Percentiles rank a stretch among this genome's conserved stretches.
These are phyloP conservation scores for Nannochloropsis granulata DNA, from an alignment of 108 stramenopile genomes.

Conservation along the genomic window DNA sequence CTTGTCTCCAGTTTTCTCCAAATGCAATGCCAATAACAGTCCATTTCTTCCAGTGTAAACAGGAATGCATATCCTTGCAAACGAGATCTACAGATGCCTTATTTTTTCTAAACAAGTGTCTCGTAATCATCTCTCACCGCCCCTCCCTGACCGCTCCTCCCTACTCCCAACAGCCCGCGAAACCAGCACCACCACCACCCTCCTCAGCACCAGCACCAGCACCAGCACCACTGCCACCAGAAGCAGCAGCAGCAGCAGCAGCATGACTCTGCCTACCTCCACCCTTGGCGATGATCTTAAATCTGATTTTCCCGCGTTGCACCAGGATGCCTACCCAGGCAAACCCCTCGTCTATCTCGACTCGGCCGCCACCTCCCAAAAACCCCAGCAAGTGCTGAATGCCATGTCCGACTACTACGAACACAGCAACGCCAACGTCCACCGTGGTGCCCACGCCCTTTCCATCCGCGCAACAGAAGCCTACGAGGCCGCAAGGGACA, in stretches of 20 bases:
- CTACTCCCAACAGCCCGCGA: too few relatives aligned
- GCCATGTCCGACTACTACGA: slow-evolving; percentile 53
- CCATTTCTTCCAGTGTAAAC: too few relatives aligned
- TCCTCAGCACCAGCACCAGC: too few relatives aligned
- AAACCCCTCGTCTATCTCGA: slow-evolving; percentile 70
- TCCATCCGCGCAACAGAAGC: slow-evolving; percentile 64
- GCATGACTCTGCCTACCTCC: neutral
- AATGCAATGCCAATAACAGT: too few relatives aligned
- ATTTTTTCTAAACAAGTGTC: too few relatives aligned
- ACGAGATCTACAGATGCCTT: too few relatives aligned
- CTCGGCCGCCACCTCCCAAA: slow-evolving; percentile 89
- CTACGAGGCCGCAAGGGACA: slow-evolving; percentile 71
- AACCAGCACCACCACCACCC: too few relatives aligned
- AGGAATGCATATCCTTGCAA: too few relatives aligned
- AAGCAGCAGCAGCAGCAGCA: neutral
- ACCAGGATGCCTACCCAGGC: slow-evolving; percentile 22
- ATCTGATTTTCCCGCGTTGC: slow-evolving; percentile 2
- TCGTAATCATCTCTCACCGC: too few relatives aligned
- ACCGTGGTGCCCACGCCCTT: slow-evolving; percentile 76
- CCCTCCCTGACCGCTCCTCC: too few relatives aligned
- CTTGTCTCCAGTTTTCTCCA: too few relatives aligned
- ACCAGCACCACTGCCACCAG: too few relatives aligned
- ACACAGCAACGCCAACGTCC: slow-evolving; percentile 70
- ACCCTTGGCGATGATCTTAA: neutral
- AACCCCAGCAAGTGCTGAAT: slow-evolving; percentile 62